phyloP scores from a whole-genome alignment of 108 stramenopile genomes.

The Discostella stelligeroides region DNA sequence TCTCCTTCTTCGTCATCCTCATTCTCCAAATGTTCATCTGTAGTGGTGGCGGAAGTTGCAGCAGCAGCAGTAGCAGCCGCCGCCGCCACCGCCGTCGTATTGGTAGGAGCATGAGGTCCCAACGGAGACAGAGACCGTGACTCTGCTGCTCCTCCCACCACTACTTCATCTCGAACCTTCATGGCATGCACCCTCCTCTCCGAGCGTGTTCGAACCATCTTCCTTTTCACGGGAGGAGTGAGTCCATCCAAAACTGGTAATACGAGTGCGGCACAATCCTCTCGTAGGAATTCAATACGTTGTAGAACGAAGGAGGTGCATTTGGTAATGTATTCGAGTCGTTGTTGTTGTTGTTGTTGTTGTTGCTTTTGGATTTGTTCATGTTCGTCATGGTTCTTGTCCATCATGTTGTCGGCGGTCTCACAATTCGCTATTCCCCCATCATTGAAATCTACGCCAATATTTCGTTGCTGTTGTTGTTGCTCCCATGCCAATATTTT shows the following conservation, averaged over 20 bases:
- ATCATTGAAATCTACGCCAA: background rate
- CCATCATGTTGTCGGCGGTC: conserved; percentile 27
- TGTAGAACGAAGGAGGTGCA: conserved; percentile 57
- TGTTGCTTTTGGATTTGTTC: conserved; percentile 3
- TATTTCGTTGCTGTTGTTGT: background rate
- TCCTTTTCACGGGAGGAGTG: conserved; percentile 71
- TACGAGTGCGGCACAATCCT: conserved; percentile 51
- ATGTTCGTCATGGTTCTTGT: too few relatives aligned
- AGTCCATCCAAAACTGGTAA: conserved; percentile 81
- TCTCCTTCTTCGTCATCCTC: conserved; percentile 16
- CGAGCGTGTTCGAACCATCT: conserved; percentile 29
- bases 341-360: conserved; percentile 24
- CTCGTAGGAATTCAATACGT: conserved; percentile 49
- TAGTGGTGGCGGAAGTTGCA: too few relatives aligned
- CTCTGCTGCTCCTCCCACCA: too few relatives aligned
- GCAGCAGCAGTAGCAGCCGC: background rate
- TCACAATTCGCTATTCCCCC: conserved; percentile 5
- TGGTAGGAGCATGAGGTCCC: too few relatives aligned
- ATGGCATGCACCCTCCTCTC: conserved; percentile 21
- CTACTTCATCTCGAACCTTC: conserved; percentile 23
- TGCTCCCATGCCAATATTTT: conserved; percentile 8
- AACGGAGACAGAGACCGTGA: too few relatives aligned
- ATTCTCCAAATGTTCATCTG: too few relatives aligned
- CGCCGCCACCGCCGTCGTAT: too few relatives aligned
- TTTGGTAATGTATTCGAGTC: conserved; percentile 43